A percentile compares a stretch with the other conserved stretches of the same genome.
These are phyloP conservation scores for Plicaturopsis crispa DNA, from an alignment of 768 basidiomycete genomes.

Conservation along the genomic window DNA sequence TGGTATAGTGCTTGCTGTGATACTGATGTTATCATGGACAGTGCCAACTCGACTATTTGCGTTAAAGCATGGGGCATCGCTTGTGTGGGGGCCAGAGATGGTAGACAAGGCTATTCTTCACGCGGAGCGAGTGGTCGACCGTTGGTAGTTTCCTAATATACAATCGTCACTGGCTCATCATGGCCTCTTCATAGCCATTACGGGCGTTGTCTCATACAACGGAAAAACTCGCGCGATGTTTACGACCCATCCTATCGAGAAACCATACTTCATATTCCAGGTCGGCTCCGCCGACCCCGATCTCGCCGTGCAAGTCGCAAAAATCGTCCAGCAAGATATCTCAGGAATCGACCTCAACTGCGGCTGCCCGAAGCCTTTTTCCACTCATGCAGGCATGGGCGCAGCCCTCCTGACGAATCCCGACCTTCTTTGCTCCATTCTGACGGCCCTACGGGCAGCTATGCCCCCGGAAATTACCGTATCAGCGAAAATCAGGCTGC, in stretches of 20 bases:
- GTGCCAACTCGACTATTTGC: slow-evolving; percentile 84
- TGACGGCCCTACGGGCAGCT: slow-evolving; percentile 65
- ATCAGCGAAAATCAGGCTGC: slow-evolving; percentile 89
- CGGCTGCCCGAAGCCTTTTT: slow-evolving; percentile 96
- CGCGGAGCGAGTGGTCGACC: slow-evolving; percentile 74
- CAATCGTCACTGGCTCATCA: neutral
- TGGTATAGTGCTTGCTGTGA: slow-evolving; percentile 7
- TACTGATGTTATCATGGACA: slow-evolving; percentile 22
- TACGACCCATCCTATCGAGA: slow-evolving; percentile 90
- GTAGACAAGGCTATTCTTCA: slow-evolving; percentile 95
- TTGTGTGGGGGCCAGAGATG: slow-evolving; percentile 96
- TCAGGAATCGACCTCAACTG: slow-evolving; percentile 96
- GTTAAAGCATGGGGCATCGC: slow-evolving; percentile 85
- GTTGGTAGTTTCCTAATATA: slow-evolving; percentile 36
- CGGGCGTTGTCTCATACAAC: slow-evolving; percentile 83
- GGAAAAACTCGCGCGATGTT: slow-evolving; percentile 84
- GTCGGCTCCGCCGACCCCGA: slow-evolving; percentile 87
- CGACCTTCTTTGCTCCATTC: slow-evolving; percentile 83
- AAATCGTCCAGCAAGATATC: slow-evolving; percentile 79
- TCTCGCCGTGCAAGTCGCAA: slow-evolving; percentile 88
- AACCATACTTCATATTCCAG: slow-evolving; percentile 91
- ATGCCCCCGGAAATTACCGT: slow-evolving; percentile 78
- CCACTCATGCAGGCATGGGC: slow-evolving; percentile 92
- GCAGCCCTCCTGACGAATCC: slow-evolving; percentile 91
- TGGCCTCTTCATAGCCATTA: slow-evolving; percentile 46